Conservation (phyloP, 2,329 filamentous ascomycete genomes). For the Phoma sp. region DNA sequence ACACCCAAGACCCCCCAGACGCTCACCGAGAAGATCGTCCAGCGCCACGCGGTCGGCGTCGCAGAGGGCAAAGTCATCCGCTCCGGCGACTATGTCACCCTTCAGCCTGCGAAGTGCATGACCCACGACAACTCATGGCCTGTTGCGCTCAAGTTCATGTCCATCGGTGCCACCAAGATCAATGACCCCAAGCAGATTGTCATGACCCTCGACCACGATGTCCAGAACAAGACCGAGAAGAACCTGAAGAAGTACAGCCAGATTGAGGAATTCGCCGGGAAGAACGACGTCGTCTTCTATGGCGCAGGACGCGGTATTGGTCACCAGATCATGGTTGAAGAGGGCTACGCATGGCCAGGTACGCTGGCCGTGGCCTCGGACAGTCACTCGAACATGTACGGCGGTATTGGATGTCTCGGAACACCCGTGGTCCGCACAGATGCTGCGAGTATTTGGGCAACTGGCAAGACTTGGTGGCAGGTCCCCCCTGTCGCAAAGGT, state of each 20-base stretch:
- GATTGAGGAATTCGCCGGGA: constrained; percentile 82
- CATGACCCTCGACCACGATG: constrained; percentile 86
- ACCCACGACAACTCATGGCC: constrained; percentile 87
- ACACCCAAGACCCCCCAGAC: constrained; percentile 70
- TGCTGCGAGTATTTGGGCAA: constrained; percentile 85
- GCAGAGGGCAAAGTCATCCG: constrained; percentile 76
- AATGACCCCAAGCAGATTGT: constrained; percentile 77
- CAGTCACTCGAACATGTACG: constrained; percentile 83
- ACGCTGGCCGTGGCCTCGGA: constrained; percentile 82
- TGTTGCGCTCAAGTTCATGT: constrained; percentile 80
- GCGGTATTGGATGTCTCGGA: constrained; percentile 77
- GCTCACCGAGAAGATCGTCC: constrained; percentile 91
- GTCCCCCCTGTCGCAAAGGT: constrained; percentile 84
- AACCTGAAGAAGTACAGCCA: constrained; percentile 84
- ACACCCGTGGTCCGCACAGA: constrained; percentile 88
- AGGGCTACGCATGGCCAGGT: constrained; percentile 83
- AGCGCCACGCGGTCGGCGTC: constrained; percentile 79
- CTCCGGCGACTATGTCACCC: constrained; percentile 82
- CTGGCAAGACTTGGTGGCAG: constrained; percentile 85
- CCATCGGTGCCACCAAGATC: constrained; percentile 78
- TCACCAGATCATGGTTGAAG: constrained; percentile 92
- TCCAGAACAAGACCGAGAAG: constrained; percentile 79
- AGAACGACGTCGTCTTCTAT: constrained; percentile 80
- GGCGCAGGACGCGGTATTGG: constrained; percentile 82
- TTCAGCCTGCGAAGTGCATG: constrained; percentile 78